Evolutionary conservation across 352 stramenopile species (phyloP), one percentile per base, ranked within the genome.

Genomic region (Globisporangium abappressorium): DNA sequence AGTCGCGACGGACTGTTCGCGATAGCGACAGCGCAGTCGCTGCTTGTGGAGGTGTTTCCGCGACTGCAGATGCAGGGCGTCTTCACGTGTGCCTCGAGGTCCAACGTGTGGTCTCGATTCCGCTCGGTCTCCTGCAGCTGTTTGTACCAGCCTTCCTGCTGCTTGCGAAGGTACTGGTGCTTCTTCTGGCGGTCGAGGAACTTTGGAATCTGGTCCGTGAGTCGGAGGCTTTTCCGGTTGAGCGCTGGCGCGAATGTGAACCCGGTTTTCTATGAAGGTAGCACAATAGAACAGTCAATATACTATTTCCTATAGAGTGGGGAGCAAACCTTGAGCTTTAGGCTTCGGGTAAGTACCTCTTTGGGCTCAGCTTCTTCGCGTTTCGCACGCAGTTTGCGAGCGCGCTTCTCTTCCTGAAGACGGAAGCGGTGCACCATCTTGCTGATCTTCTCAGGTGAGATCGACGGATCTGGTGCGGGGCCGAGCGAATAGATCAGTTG

Each of bases 51-150:
- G 8, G 68, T 74, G 41, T 73, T 79, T 9, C 76, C 71, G 14
- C 68, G 69, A 58, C 72, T 81, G 63, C 76, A 84, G 61, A 84
- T 84, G 26, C 76, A 84, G 1, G 76, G 76, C 4, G 76, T 81
- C 33, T 62, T 74, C 18, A 84, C 72, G n/a, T 72, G 73, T 11
- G 69, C 76, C 30, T 81, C 74, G 1, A 84, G 62, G 14, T 81
- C 74, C 28, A 74, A 41, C 0, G 69, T 57, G 62, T 71, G 64
- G 36, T 80, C 69, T 2, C 57, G 66, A 1, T 33, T 67, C 2
- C 62, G 57, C 41, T 78, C 71, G 22, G 70, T 64, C 30, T 75
- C 68, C 7, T 57, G 64, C 46, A 68, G 62, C 28, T 80, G 69
- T 2, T 80, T 67, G 5, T 74, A 51, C n/a, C 60, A 56, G 8